Conservation (phyloP, 768 basidiomycete species). For the Lactarius akahatsu region DNA sequence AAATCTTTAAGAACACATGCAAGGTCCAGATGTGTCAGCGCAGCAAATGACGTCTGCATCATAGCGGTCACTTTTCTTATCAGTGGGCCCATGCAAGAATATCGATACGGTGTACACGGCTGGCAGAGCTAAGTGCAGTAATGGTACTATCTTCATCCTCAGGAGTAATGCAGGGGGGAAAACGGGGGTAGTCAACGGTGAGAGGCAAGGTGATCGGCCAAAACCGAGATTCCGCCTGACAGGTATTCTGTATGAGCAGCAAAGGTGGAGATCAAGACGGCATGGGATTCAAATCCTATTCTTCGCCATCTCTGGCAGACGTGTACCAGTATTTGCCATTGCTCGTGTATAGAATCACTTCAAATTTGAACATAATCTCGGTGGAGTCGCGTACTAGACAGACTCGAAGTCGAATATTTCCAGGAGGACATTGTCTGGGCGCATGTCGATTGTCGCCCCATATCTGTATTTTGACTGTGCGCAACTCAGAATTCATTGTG, state of each 20-base stretch:
- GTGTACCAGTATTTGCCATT: neutral
- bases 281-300: neutral
- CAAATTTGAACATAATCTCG: too few species aligned
- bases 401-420: neutral
- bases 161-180: rapidly evolving
- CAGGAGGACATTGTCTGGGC: neutral
- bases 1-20: too few species aligned
- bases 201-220: neutral
- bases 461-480: neutral
- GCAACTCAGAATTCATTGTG: neutral
- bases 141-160: neutral
- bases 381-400: neutral
- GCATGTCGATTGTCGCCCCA: neutral
- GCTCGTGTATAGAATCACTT: too few species aligned
- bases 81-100: neutral
- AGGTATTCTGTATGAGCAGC: neutral
- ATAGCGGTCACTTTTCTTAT: too few species aligned
- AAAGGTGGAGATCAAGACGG: neutral
- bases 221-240: neutral
- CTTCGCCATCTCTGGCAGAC: neutral
- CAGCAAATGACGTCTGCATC: too few species aligned
- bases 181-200: neutral
- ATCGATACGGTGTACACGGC: neutral
- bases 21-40: too few species aligned
- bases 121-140: neutral